Base-by-base conservation (phyloP, 176 grass and related monocot species). In the Pharus latifolius region DNA sequence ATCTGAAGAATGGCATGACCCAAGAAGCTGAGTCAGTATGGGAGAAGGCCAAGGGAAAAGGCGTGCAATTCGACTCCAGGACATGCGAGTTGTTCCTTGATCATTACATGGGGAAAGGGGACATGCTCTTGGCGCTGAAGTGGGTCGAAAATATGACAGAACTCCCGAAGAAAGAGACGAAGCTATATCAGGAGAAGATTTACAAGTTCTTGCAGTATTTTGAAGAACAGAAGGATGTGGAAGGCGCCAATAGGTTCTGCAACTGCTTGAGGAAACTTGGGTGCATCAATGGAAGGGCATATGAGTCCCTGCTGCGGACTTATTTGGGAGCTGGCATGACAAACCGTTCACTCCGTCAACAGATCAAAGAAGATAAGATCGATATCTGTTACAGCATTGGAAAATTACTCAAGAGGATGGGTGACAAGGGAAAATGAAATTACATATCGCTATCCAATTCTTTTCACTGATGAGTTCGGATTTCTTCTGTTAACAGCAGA, bases 41-140 rank as follows among this genome's bases (percentile, higher is more conserved):
- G 61, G 79, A 75, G 45, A 96, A 49, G 59, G 72, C 64, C 74
- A 81, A 82, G 70, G 71, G 83, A 53, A 96, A 78, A 67, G 82
- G 85, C 57, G 82, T 18, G 1, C 7, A 52, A 28, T 69, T 66
- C 1, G 76, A 86, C 70, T 79, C 43, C 12, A 85, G 60, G 75
- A 96, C 84, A 20, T 87, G 87, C 7, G 78, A 83, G 51, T 33
- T 88, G 32, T 96, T 96, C 73, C 47, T 88, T 3, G 78, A 82
- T 68, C 77, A 82, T 71, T 91, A 83, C 67, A 74, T 88, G 74
- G 43, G 69, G 55, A 56, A 64, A 22, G 51, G 50, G 18, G 41
- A 80, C 13, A 65, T 70, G 53, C 60, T 37, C 3, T 70, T 58
- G 12, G 87, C 87, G 12, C 73, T 90, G 49, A 70, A 56, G n/a